phyloP scores from a whole-genome alignment of 108 stramenopile species.

The Nannochloropsis oceanica region DNA sequence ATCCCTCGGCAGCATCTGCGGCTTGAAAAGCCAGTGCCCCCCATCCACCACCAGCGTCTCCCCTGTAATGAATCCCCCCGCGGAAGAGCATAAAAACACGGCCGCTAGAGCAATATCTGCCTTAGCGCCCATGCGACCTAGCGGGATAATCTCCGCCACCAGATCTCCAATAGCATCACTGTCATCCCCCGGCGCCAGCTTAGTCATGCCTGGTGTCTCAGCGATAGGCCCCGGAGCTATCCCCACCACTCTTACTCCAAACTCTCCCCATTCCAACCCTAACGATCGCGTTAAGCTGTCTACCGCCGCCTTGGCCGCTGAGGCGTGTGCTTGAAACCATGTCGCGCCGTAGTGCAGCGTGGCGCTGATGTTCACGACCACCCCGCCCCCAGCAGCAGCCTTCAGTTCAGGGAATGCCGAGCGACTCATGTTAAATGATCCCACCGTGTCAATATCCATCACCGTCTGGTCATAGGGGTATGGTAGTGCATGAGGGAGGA shows the following conservation, averaged over 20 bases:
- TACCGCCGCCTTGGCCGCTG: slow-evolving; percentile 75
- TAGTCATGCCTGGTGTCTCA: slow-evolving; percentile 79
- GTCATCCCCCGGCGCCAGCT: slow-evolving; percentile 57
- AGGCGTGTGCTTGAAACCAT: slow-evolving; percentile 79
- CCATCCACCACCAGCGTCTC: slow-evolving; percentile 32
- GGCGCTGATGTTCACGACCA: slow-evolving; percentile 74
- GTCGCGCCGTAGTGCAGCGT: slow-evolving; percentile 73
- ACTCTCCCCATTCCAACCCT: slow-evolving; percentile 75
- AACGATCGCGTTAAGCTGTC: slow-evolving; percentile 65
- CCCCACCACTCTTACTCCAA: slow-evolving; percentile 69
- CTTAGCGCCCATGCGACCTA: slow-evolving; percentile 31
- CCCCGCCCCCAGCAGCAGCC: slow-evolving; percentile 28
- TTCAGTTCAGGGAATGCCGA: slow-evolving; percentile 55
- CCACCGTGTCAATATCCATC: slow-evolving; percentile 76
- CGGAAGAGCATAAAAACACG: slow-evolving; percentile 21
- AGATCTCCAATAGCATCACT: background rate
- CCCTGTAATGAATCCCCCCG: slow-evolving; percentile 14
- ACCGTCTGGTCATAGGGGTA: slow-evolving; percentile 47
- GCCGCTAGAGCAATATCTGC: slow-evolving; percentile 26
- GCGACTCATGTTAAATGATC: slow-evolving; percentile 74
- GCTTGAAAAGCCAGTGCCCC: slow-evolving; percentile 22
- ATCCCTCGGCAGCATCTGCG: slow-evolving; percentile 4
- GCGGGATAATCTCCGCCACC: slow-evolving; percentile 5
- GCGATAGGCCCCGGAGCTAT: slow-evolving; percentile 84
- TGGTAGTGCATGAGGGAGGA: too few relatives aligned